Base-by-base conservation (phyloP, 2,329 filamentous ascomycete species). In the Aspergillus persii region DNA sequence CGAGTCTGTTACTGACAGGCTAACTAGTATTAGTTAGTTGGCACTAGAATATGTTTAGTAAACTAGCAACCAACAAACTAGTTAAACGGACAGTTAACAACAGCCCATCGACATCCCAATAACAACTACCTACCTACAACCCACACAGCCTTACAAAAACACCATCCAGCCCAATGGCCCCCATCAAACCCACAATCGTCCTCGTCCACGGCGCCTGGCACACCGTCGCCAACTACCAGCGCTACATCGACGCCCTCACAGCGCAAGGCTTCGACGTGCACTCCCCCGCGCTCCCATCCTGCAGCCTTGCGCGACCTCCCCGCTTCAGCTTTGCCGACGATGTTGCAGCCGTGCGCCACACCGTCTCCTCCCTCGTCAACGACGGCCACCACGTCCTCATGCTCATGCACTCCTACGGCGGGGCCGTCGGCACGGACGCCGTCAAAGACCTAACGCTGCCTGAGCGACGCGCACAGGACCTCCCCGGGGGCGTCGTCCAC, bases 361-460 rank as follows among this genome's bases (percentile, higher is more conserved):
- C 60, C 2, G 41, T 65, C 5, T n/a, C 26, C 8, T 33, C 30
- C 8, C 59, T 65, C 2, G 33, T 57, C 18, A 51, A 61, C 0
- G 48, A 56, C 5, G 64, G 63, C 11, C 55, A 67, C 15, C 54
- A 57, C 5, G 59, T 70, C 5, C 27, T 65, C 8, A 48, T 68
- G 51, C 44, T 69, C 15, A 64, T 69, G 61, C 68, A 70, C 48
- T 69, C 68, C 12, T 71, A 71, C 54, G 67, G 68, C 41, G 67
- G 68, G 4, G 61, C 58, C 26, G 61, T 68, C 23, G 65, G 67
- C 15, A 64, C 63, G 3, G 64, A 64, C 26, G 66, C 66, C 11
- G 56, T 63, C 18, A 49, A 62, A 18, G 66, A 60, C 4, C 60
- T 69, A 1, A 52, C 57, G 8, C 27, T 60, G 3, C 12, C 56